These are phyloP conservation scores for Apiospora malaysiana DNA, from an alignment of 2,329 filamentous ascomycete species.

Conservation along the genomic window DNA sequence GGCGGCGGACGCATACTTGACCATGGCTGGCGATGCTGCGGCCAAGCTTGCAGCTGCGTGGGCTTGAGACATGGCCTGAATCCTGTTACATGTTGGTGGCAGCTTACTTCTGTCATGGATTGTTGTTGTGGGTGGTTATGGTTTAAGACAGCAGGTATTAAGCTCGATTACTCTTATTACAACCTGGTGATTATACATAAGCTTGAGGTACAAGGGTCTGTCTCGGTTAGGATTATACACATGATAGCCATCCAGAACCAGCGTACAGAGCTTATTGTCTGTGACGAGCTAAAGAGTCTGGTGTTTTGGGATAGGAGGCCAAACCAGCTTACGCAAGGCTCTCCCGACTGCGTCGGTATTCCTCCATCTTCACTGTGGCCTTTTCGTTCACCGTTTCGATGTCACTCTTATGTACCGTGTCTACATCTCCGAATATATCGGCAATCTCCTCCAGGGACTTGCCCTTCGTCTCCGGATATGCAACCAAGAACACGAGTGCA, in stretches of 20 bases:
- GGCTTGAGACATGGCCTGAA: neutral
- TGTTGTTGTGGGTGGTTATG: too few species aligned
- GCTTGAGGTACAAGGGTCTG: too few species aligned
- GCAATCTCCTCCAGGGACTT: conserved; percentile 49
- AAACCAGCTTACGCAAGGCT: neutral
- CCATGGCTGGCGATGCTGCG: conserved; percentile 30
- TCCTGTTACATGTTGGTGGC: neutral
- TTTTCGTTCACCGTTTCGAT: neutral
- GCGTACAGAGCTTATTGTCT: too few species aligned
- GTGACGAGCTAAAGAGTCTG: too few species aligned
- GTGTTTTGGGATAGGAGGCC: neutral
- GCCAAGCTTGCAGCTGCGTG: conserved; percentile 26
- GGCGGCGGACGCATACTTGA: conserved; percentile 32
- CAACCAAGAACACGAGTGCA: conserved; percentile 41
- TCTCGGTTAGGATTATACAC: too few species aligned
- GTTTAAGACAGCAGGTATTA: too few species aligned
- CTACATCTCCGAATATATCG: conserved; percentile 46
- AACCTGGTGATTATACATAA: too few species aligned
- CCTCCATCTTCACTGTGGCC: neutral
- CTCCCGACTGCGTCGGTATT: neutral
- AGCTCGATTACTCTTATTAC: too few species aligned
- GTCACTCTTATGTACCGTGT: neutral
- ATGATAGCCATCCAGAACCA: too few species aligned
- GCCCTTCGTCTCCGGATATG: conserved; percentile 47
- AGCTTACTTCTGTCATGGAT: too few species aligned